These are phyloP conservation scores for Escallonia rubra DNA, from an alignment of 129 eudicot species.

Conservation along the genomic window DNA sequence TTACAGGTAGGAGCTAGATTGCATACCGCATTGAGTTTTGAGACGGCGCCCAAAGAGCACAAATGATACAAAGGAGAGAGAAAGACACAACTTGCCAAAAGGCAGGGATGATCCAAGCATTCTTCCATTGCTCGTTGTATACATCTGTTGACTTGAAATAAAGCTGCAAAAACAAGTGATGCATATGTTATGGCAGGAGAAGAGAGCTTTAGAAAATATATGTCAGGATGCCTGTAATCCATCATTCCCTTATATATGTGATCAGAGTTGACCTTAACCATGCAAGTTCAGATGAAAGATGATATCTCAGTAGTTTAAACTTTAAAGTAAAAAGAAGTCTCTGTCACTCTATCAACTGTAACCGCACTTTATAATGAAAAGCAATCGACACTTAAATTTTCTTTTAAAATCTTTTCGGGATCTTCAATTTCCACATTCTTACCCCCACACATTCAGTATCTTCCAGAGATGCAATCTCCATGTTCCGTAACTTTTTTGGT, in stretches of 20 bases:
- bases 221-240: not conserved
- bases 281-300: too few relatives aligned
- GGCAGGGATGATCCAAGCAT: slow-evolving; percentile 99
- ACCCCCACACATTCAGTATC: too few relatives aligned
- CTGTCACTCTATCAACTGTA: not conserved
- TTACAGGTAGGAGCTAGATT: slow-evolving; percentile 2
- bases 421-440: not conserved
- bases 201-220: not conserved
- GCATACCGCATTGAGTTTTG: slow-evolving; percentile 88
- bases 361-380: not conserved
- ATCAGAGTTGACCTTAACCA: not conserved
- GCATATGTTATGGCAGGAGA: not conserved
- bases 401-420: not conserved
- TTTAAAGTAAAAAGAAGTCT: not conserved
- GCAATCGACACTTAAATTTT: not conserved
- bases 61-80: slow-evolving; percentile 86
- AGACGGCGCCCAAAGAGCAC: slow-evolving; percentile 99
- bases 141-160: slow-evolving; percentile 85
- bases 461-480: too few relatives aligned
- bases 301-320: not conserved
- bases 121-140: slow-evolving; percentile 95
- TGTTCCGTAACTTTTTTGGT: too few relatives aligned
- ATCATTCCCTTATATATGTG: not conserved
- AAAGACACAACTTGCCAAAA: slow-evolving; percentile 95
- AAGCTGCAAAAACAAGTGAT: slow-evolving; percentile 44